Evolutionary conservation across 495 filamentous ascomycete species (phyloP).

Genomic region (Rusavskia elegans): DNA sequence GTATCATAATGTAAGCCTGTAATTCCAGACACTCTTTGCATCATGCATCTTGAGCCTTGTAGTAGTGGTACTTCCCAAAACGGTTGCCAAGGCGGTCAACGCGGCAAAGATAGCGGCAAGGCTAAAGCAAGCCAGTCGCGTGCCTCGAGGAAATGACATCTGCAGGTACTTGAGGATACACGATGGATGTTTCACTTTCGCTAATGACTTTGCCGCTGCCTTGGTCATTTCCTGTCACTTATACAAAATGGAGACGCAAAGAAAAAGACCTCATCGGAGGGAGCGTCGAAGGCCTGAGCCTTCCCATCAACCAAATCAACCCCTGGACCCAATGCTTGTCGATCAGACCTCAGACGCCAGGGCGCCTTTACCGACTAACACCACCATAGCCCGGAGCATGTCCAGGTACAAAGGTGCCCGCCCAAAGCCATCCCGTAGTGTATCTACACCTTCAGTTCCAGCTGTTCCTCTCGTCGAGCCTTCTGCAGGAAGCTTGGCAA

Average conservation of each 20-base stretch:
- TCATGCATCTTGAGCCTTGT: too few species aligned
- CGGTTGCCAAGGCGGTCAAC: background rate
- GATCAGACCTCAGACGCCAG: background rate
- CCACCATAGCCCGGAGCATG: slow-evolving; percentile 7
- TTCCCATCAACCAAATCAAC: background rate
- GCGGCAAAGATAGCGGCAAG: background rate
- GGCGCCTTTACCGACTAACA: background rate
- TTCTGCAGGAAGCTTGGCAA: background rate
- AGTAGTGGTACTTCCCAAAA: too few species aligned
- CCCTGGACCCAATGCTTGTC: background rate
- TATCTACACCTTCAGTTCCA: background rate
- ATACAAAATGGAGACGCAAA: slow-evolving; percentile 1
- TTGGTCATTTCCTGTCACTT: background rate
- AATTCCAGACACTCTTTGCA: too few species aligned
- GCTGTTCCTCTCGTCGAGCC: background rate
- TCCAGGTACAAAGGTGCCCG: slow-evolving; percentile 13
- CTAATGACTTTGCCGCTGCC: background rate
- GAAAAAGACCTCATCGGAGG: background rate
- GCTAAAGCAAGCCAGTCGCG: too few species aligned
- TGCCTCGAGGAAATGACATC: background rate
- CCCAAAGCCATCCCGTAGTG: background rate
- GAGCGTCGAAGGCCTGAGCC: background rate
- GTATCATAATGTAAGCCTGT: too few species aligned
- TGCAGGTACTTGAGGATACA: background rate
- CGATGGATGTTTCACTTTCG: background rate